Base-by-base conservation (phyloP, 495 filamentous ascomycete species). In the Parmelia sp. region DNA sequence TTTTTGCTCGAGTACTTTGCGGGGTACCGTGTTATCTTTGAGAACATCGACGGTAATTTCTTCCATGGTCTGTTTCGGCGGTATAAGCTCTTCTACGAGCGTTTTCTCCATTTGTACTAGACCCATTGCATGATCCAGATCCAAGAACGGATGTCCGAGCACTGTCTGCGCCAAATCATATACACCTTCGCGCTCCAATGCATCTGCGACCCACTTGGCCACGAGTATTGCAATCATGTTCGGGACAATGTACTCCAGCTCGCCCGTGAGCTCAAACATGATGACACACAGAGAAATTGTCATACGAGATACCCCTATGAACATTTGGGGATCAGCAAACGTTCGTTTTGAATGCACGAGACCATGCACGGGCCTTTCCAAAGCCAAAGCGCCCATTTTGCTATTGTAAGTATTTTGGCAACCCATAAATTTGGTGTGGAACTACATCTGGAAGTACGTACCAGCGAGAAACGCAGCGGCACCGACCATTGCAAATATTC, bases 401-500 rank as follows among this genome's bases (percentile, higher is more conserved):
- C 14, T 47, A 12, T 25, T 10, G 25, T 3, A 51, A 29, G 4
- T 27, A 3, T 0, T 10, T 27, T 51, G 14, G 12, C 29, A 25
- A 45, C 42, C 42, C 23, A 51, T 6, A 10, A n/a, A 27, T 51
- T 29, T 9, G 12, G 47, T 1, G 6, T 11, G 27, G 27, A n/a
- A 53, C 3, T 53, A 53, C 49, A 25, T 1, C 12, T 11, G 27
- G 27, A n/a, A 53, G 4, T 53, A 53, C 49, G 27, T 53, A 53
- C 49, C 62, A 12, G 83, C 82, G 2, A 85, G 77, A 69, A 85
- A 85, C 1, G 80, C 82, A 6, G 79, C 81, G 1, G 83, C 79
- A n/a, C 83, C 83, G 57, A 84, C 81, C 80, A 84, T 84, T 66
- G 82, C 82, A 67, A 84, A 85, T 61, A 85, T 83, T 29, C 82